Evolutionary conservation across 2,329 filamentous ascomycete species (phyloP).

Genomic region (Dryadomyces quercivorus): DNA sequence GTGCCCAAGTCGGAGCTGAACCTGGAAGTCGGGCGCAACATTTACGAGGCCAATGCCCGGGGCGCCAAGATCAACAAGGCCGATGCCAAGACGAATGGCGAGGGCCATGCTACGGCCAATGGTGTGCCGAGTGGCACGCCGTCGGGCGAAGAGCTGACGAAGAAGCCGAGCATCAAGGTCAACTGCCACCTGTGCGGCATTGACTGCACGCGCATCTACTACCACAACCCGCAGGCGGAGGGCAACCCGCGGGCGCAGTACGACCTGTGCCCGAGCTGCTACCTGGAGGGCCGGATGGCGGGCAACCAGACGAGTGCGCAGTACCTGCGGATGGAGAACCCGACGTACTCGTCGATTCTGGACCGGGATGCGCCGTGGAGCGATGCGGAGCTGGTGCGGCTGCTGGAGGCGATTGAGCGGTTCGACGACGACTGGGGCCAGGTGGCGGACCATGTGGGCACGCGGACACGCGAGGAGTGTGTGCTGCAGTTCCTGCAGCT

Average conservation of each 20-base stretch:
- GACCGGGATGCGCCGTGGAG: slow-evolving; percentile 85
- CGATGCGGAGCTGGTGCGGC: slow-evolving; percentile 75
- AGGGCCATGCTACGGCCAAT: slow-evolving; percentile 49
- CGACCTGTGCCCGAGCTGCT: slow-evolving; percentile 87
- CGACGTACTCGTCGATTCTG: slow-evolving; percentile 62
- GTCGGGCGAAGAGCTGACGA: slow-evolving; percentile 47
- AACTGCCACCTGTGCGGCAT: slow-evolving; percentile 87
- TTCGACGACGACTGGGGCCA: slow-evolving; percentile 95
- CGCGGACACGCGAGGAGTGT: slow-evolving; percentile 86
- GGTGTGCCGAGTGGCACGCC: slow-evolving; percentile 33
- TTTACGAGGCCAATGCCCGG: slow-evolving; percentile 87
- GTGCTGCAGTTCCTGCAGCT: slow-evolving; percentile 92
- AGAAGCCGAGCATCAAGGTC: slow-evolving; percentile 54
- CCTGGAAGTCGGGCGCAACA: slow-evolving; percentile 85
- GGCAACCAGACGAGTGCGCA: slow-evolving; percentile 65
- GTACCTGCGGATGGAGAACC: slow-evolving; percentile 83
- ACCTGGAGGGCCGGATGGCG: slow-evolving; percentile 72
- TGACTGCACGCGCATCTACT: slow-evolving; percentile 63
- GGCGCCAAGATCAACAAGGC: slow-evolving; percentile 56
- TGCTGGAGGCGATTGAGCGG: slow-evolving; percentile 82
- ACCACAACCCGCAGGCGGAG: slow-evolving; percentile 44
- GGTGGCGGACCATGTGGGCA: slow-evolving; percentile 84
- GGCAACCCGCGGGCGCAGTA: slow-evolving; percentile 59
- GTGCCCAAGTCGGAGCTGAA: slow-evolving; percentile 71
- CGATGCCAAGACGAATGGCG: slow-evolving; percentile 65